Evolutionary conservation across 495 filamentous ascomycete species (phyloP).

Genomic region (Penicillium verhagenii): DNA sequence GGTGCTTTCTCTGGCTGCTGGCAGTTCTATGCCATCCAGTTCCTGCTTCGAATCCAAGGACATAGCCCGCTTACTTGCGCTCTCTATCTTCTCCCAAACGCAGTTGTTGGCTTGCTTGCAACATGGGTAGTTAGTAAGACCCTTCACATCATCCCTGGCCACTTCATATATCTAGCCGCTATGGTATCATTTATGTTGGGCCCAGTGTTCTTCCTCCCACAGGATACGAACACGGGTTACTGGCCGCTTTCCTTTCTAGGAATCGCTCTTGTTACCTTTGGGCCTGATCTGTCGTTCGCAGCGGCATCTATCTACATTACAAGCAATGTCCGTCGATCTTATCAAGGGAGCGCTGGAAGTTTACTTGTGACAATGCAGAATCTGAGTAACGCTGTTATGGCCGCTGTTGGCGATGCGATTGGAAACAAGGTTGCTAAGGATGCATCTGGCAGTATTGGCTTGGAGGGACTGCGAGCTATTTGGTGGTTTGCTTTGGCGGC

Average conservation of each 20-base stretch:
- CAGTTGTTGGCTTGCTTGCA: slow-evolving; percentile 42
- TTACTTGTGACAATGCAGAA: slow-evolving; percentile 37
- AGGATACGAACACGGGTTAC: slow-evolving; percentile 27
- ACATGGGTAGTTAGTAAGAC: slow-evolving; percentile 47
- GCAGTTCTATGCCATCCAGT: slow-evolving; percentile 55
- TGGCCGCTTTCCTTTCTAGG: slow-evolving; percentile 34
- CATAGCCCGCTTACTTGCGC: slow-evolving; percentile 38
- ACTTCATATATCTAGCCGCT: slow-evolving; percentile 44
- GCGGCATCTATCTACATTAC: slow-evolving; percentile 38
- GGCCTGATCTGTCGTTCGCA: slow-evolving; percentile 33
- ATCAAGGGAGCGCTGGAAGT: slow-evolving; percentile 36
- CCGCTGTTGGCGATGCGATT: slow-evolving; percentile 43
- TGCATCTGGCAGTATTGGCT: slow-evolving; percentile 36
- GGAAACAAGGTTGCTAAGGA: slow-evolving; percentile 38
- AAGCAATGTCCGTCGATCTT: slow-evolving; percentile 32
- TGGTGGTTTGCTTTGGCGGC: slow-evolving; percentile 50
- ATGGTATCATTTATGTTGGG: slow-evolving; percentile 35
- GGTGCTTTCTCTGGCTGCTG: slow-evolving; percentile 46
- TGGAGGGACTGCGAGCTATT: slow-evolving; percentile 41
- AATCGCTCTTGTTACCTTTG: slow-evolving; percentile 32
- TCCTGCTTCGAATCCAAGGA: slow-evolving; percentile 47
- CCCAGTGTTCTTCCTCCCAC: slow-evolving; percentile 34
- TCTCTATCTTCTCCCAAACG: slow-evolving; percentile 45
- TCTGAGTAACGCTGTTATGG: slow-evolving; percentile 42
- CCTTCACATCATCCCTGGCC: slow-evolving; percentile 45